Base-by-base conservation (phyloP, 1,284 basidiomycete species). In the Malassezia obtusa region DNA sequence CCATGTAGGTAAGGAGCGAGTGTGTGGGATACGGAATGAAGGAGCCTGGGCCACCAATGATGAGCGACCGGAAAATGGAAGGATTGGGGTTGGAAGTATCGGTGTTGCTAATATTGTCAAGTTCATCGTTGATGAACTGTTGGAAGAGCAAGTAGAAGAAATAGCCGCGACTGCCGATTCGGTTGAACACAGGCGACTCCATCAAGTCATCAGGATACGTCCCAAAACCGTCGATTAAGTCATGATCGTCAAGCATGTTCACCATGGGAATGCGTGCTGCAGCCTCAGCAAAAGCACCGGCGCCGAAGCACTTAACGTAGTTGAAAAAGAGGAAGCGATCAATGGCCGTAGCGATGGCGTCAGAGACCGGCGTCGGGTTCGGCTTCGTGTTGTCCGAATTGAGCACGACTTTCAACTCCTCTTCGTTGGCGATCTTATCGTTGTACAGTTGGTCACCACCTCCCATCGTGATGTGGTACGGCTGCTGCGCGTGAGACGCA, bases 231-330 rank as follows among this genome's bases (percentile, higher is more conserved):
- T 95, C 89, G 62, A 94, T 94, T 80, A 81, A 64, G 52, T 75
- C 80, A 67, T 82, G 81, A 60, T 82, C 81, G 63, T 82, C 81
- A 33, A 81, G 75, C 79, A 81, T 80, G 71, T 79, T 79, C 51
- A 75, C 53, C 91, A 95, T 95, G 12, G 90, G 80, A 33, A 81
- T 78, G 9, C 76, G 84, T 51, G 86, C 83, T 73, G 94, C 95
- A 4, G 91, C 89, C 50, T 85, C 79, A 1, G 88, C 87, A 74
- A 96, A 98, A 0, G 89, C 89, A 8, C 91, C 91, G 43, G 82
- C 82, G 54, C 89, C 80, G 77, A 94, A 96, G 71, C 75, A 76
- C 36, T 50, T 37, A 7, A 22, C 22, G 76, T 95, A 96, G 71
- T 94, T 89, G 63, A 85, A 87, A 79, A 77, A 77, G 57, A 77